Conservation (phyloP, 805 yeast species). For the Jamesozyma gamospora region DNA sequence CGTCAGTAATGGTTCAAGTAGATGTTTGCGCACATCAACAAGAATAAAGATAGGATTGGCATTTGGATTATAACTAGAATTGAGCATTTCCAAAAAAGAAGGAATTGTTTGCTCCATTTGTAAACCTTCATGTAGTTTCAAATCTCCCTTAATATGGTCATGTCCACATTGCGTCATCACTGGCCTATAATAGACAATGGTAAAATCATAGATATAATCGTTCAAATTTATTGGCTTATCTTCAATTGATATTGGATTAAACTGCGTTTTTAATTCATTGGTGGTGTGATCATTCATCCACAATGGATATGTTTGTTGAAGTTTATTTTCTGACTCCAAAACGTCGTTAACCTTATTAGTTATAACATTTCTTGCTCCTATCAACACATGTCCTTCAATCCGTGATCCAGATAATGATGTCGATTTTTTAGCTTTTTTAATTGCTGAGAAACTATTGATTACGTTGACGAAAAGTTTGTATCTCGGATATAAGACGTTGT, state of each 20-base stretch:
- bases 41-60: conserved; percentile 30
- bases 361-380: not conserved
- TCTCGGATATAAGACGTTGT: conserved; percentile 68
- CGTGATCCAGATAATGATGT: conserved; percentile 1
- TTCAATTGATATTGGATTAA: not conserved
- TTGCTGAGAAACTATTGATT: conserved; percentile 29
- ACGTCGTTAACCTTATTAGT: not conserved
- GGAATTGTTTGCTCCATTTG: conserved; percentile 28
- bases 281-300: not conserved
- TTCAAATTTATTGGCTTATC: conserved; percentile 2
- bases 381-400: not conserved
- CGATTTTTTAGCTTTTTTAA: conserved; percentile 24
- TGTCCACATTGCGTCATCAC: conserved; percentile 11
- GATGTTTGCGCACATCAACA: conserved; percentile 38
- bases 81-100: conserved; percentile 20
- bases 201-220: conserved; percentile 26
- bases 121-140: conserved; percentile 14
- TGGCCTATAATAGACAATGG: conserved; percentile 33
- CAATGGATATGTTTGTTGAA: no score
- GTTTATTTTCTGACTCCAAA: no score
- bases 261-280: no score
- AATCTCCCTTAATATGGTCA: conserved; percentile 17
- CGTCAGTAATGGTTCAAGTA: conserved; percentile 40
- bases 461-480: conserved; percentile 48
- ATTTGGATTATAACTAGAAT: not conserved